Evolutionary conservation across 2,329 filamentous ascomycete species (phyloP), one percentile per base, ranked within the genome.

Genomic region (Berkeleyomyces basicola): DNA sequence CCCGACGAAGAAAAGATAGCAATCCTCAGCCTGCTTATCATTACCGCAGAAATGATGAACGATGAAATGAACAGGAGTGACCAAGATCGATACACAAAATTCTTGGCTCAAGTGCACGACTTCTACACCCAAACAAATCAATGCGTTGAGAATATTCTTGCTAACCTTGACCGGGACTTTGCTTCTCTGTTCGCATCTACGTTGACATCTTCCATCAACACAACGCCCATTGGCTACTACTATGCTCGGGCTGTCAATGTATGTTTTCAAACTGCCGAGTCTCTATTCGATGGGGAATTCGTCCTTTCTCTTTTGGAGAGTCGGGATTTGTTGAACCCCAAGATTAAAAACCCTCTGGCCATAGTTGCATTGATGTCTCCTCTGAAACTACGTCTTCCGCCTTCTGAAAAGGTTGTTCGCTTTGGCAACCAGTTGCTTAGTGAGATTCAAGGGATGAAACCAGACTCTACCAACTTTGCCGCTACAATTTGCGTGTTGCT

Each of bases 391-490:
- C 33, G 46, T 10, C 47, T 59, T 7, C 11, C 60, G 10, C 36
- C 33, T 58, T 47, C 36, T 57, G 60, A 64, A 36, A 31, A 53
- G 40, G 37, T 40, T 10, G 58, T 59, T 31, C 55, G 7, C 37
- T 76, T 85, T 47, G 80, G 78, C 69, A 85, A 84, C 67, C 77
- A 79, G 10, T 74, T 86, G 0, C 74, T 85, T 40, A 84, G 82
- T 66, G 81, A 86, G 65, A 68, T 83, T n/a, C 76, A 80, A 0
- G 80, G 77, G 5, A 75, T 78, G 0, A 74, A 73, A 3, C 70
- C 74, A 0, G 69, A 73, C 0, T 69, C 73, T 0, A 74, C 76
- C 7, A 77, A 78, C 63, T 77, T 79, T 0, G 69, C 80, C 11
- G 70, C 74, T 37, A 75, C 73, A 0, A 71, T 86, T 2, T 76